These are phyloP conservation scores for Magnaporthiopsis rhizophila DNA, from an alignment of 2,329 filamentous ascomycete species.

Conservation along the genomic window DNA sequence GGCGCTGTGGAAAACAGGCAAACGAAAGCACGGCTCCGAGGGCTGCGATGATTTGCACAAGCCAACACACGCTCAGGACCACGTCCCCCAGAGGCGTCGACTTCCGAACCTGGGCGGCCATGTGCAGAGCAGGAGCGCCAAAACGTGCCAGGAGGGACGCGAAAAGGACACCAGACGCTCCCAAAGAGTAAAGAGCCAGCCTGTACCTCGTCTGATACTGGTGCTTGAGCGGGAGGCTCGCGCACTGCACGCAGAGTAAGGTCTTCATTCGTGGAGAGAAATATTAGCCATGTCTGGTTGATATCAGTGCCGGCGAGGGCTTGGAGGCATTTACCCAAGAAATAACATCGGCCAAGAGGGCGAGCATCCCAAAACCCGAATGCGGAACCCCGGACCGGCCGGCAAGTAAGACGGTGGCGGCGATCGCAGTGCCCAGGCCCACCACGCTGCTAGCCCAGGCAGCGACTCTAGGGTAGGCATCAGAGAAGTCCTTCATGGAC, in stretches of 20 bases:
- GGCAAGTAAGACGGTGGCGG: constrained; percentile 15
- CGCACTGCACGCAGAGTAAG: constrained; percentile 20
- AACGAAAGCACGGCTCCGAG: constrained; percentile 18
- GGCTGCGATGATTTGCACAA: constrained; percentile 18
- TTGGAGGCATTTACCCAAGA: constrained; percentile 15
- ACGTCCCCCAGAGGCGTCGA: constrained; percentile 8
- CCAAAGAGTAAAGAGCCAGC: constrained; percentile 18
- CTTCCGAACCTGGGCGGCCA: constrained; percentile 14
- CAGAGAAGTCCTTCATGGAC: constrained; percentile 22
- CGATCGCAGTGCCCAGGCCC: constrained; percentile 19
- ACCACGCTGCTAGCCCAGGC: constrained; percentile 17
- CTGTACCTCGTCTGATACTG: constrained; percentile 20
- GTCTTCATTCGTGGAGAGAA: constrained; percentile 10
- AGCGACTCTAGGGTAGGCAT: constrained; percentile 18
- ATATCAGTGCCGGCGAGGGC: not conserved
- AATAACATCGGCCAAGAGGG: constrained; percentile 16
- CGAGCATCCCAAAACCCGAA: constrained; percentile 2
- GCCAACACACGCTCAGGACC: constrained; percentile 17
- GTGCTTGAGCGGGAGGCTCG: constrained; percentile 19
- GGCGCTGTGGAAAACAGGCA: constrained; percentile 23
- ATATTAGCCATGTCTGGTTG: not conserved
- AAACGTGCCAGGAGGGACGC: constrained; percentile 19
- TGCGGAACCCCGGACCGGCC: not conserved
- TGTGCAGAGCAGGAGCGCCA: constrained; percentile 13
- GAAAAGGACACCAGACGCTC: constrained; percentile 18